phyloP scores from a whole-genome alignment of 108 stramenopile species.

The Fragilariopsis cylindrus region DNA sequence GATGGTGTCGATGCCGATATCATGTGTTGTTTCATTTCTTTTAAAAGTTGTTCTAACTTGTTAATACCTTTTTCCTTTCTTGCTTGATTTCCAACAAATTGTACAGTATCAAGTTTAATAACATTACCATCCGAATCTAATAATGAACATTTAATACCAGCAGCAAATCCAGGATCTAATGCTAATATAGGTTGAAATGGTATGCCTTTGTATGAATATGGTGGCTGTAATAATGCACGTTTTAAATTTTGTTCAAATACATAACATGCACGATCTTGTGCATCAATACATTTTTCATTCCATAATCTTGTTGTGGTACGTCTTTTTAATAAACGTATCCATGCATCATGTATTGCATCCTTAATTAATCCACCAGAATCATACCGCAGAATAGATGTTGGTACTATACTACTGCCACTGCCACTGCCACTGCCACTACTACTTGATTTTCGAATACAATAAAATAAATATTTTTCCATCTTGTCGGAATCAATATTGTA shows the following conservation, averaged over 20 bases:
- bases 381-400: not conserved
- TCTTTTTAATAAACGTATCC: conserved; percentile 46
- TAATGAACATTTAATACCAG: conserved; percentile 60
- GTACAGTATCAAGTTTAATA: conserved; percentile 41
- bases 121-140: conserved; percentile 42
- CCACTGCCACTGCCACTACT: not conserved
- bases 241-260: conserved; percentile 53
- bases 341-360: conserved; percentile 59
- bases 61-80: conserved; percentile 20
- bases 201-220: conserved; percentile 4
- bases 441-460: conserved; percentile 3
- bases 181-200: conserved; percentile 39
- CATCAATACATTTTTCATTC: conserved; percentile 40
- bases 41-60: conserved; percentile 27
- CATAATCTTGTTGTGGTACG: conserved; percentile 43
- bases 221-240: conserved; percentile 51
- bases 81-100: conserved; percentile 33
- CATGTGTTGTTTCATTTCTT: conserved; percentile 1
- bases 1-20: not conserved
- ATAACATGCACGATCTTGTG: conserved; percentile 44
- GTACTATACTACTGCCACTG: not conserved
- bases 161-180: conserved; percentile 64
- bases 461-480: conserved; percentile 31
- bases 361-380: conserved; percentile 18
- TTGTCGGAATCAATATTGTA: conserved; percentile 53